Conservation (phyloP, 257 asterid species). For the Echites panduratus region DNA sequence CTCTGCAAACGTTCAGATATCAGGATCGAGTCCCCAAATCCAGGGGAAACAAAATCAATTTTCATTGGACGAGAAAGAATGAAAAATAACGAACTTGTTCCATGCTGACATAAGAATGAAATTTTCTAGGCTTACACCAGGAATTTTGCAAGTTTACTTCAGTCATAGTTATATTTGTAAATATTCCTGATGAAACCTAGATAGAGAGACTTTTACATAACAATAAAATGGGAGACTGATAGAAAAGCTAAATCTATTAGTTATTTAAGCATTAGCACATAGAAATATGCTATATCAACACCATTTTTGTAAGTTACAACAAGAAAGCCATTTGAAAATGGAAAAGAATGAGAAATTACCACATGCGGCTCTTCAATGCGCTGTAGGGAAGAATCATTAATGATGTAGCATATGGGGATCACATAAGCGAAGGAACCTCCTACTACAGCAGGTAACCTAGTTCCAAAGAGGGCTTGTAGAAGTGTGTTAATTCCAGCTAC, state of each 20-base stretch:
- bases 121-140: neutral
- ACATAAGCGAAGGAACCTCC: constrained; percentile 96
- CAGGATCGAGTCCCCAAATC: neutral
- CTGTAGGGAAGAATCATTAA: constrained; percentile 66
- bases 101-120: neutral
- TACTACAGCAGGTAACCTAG: constrained; percentile 87
- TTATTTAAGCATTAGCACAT: neutral
- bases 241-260: neutral
- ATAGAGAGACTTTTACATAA: neutral
- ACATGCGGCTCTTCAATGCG: constrained; percentile 61
- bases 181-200: neutral
- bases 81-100: neutral
- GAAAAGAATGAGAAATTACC: constrained; percentile 32
- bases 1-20: constrained; percentile 36
- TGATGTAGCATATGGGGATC: constrained; percentile 68
- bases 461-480: constrained; percentile 88
- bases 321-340: neutral
- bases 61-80: neutral
- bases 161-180: neutral
- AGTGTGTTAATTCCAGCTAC: constrained; percentile 97
- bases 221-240: neutral
- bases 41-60: neutral
- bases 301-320: neutral
- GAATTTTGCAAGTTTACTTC: neutral
- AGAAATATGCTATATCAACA: neutral